Evolutionary conservation across 495 filamentous ascomycete genomes (phyloP), one percentile per base, ranked within the genome.

Genomic region (Annulohypoxylon nitens): DNA sequence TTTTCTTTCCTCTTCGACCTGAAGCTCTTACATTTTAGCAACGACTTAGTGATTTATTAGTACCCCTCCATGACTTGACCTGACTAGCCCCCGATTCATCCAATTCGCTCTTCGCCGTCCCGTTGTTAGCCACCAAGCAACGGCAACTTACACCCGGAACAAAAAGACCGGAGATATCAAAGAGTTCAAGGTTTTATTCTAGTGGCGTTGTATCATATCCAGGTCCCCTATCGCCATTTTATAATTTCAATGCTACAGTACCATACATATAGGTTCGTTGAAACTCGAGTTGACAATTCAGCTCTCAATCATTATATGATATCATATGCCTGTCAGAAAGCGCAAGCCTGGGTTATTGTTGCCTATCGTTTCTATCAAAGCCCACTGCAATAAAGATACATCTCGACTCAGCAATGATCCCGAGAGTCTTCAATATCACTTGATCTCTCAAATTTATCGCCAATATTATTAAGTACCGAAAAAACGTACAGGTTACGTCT

Each of bases 1-100:
- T 61, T 65, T 64, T 63, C 66, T 74, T 70, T 67, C 47, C 55
- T 53, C 25, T 74, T 74, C 62, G 61, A 51, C 55, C 33, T 37
- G 10, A 20, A 70, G 53, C 66, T 73, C 57, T 65, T 57, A 43
- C 37, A 60, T 43, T 25, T 30, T 30, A 30, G 30, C 30, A 30
- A 30, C 30, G 30, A 30, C 30, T 30, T 30, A 30, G 30, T 30
- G 30, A 30, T 30, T 6, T 30, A 30, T 30, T 41, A 23, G 10
- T 53, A 23, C 53, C 71, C 55, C 66, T 70, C 71, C 66, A 66
- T 69, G 7, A 59, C 50, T 39, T 69, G 37, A 37, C 54, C 62
- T 23, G 20, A 23, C 20, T 23, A 1, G 20, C 20, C 20, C 20
- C 20, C 58, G 48, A 57, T 23, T 59, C 43, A 57, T 64, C 64